Conservation (phyloP, 1,284 basidiomycete genomes). For the Coniferiporia sulphurascens region DNA sequence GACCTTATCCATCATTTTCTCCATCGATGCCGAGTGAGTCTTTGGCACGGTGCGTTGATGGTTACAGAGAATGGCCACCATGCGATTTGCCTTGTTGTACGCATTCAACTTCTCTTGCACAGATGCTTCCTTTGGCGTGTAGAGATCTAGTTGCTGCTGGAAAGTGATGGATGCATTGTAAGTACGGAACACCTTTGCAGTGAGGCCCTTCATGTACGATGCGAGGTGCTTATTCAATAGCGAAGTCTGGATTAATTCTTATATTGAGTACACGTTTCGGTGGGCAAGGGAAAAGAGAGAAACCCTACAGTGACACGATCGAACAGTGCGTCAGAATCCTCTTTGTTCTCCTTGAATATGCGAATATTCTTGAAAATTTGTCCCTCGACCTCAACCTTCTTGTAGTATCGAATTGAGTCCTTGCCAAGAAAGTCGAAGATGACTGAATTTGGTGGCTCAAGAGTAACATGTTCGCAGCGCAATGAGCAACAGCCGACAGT, state of each 20-base stretch:
- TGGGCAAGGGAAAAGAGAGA: slow-evolving; percentile 3
- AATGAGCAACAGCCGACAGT: slow-evolving; percentile 97
- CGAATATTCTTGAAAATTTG: slow-evolving; percentile 91
- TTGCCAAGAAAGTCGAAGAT: slow-evolving; percentile 97
- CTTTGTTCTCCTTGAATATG: slow-evolving; percentile 88
- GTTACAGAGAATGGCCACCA: slow-evolving; percentile 95
- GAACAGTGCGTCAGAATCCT: slow-evolving; percentile 85
- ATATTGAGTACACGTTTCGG: neutral
- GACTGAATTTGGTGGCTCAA: slow-evolving; percentile 80
- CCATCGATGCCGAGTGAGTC: slow-evolving; percentile 87
- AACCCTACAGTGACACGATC: slow-evolving; percentile 84
- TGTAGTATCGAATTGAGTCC: slow-evolving; percentile 95
- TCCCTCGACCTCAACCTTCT: slow-evolving; percentile 79
- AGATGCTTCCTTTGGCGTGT: slow-evolving; percentile 66
- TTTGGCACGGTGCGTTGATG: slow-evolving; percentile 93
- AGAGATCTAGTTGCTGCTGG: slow-evolving; percentile 79
- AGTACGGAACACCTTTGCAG: slow-evolving; percentile 98
- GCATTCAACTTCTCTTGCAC: slow-evolving; percentile 91
- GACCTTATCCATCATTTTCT: slow-evolving; percentile 87
- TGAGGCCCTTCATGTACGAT: slow-evolving; percentile 92
- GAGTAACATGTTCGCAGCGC: slow-evolving; percentile 90
- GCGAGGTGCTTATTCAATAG: slow-evolving; percentile 87
- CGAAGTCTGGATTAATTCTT: slow-evolving; percentile 52
- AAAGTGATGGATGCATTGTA: slow-evolving; percentile 96
- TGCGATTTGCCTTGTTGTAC: slow-evolving; percentile 93